phyloP scores from a whole-genome alignment of 2,329 filamentous ascomycete genomes.

The Trichophyton schoenleinii region DNA sequence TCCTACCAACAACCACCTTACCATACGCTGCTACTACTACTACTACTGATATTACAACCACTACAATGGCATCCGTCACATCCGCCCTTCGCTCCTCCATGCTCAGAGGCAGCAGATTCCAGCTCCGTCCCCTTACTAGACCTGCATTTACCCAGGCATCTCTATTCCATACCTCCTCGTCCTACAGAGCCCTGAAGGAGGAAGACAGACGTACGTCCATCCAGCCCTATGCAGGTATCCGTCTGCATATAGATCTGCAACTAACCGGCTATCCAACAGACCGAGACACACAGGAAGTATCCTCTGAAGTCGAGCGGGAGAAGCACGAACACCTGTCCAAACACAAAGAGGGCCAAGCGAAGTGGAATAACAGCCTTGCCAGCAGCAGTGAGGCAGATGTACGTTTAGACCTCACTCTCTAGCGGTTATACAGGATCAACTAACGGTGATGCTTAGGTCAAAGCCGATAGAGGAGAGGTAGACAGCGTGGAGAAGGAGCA shows the following conservation, averaged over 20 bases:
- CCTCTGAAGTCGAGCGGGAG: not conserved
- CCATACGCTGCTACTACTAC: not conserved
- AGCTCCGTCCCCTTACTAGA: not conserved
- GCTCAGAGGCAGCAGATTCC: not conserved
- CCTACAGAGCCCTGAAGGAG: not conserved
- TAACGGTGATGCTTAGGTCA: not conserved
- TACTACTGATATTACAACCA: not conserved
- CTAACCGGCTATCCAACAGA: not conserved
- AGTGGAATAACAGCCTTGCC: not conserved
- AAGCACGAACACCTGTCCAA: not conserved
- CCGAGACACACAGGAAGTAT: not conserved
- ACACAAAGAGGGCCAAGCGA: not conserved
- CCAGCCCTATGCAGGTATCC: not conserved
- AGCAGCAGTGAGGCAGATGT: constrained; percentile 5
- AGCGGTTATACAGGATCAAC: not conserved
- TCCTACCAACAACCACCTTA: not conserved
- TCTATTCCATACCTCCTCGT: not conserved
- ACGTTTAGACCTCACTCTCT: not conserved
- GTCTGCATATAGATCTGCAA: not conserved
- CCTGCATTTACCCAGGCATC: not conserved
- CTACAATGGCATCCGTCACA: not conserved
- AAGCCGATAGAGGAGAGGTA: constrained; percentile 3
- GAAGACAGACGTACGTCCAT: not conserved
- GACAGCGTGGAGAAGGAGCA: not conserved
- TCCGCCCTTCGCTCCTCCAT: not conserved